These are phyloP conservation scores for Domatiomyces globalis DNA, from an alignment of 2,329 filamentous ascomycete genomes.

Conservation along the genomic window DNA sequence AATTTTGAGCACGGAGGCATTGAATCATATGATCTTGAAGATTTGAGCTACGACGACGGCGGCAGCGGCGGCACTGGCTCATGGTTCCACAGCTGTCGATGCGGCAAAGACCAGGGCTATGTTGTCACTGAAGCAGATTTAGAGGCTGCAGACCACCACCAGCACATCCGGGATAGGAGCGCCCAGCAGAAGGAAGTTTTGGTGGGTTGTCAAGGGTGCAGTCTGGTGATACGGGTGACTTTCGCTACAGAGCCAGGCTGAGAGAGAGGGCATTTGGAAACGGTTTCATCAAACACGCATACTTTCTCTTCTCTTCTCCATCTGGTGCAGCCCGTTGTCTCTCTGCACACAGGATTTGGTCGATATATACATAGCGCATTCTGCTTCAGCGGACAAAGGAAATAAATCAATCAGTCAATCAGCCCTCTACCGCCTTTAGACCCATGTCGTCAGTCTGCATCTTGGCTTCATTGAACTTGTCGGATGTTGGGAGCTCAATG, in stretches of 20 bases:
- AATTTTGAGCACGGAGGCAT: constrained; percentile 32
- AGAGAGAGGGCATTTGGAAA: not conserved
- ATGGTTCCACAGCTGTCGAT: constrained; percentile 44
- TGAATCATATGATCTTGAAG: constrained; percentile 45
- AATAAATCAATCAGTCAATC: no score
- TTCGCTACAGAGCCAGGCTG: constrained; percentile 39
- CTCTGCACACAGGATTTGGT: not conserved
- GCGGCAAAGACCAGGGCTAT: constrained; percentile 44
- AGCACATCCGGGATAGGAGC: constrained; percentile 22
- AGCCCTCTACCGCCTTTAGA: constrained; percentile 25
- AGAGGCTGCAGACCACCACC: constrained; percentile 15
- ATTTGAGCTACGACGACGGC: constrained; percentile 28
- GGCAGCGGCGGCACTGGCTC: no score
- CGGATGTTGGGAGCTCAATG: constrained; percentile 26
- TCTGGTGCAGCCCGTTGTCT: no score
- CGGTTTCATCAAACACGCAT: not conserved
- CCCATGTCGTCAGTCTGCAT: constrained; percentile 23
- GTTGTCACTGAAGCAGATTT: constrained; percentile 41
- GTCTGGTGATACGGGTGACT: constrained; percentile 47
- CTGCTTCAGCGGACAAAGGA: no score
- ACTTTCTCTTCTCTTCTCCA: not conserved
- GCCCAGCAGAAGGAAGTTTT: constrained; percentile 40
- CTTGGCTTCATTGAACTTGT: constrained; percentile 26
- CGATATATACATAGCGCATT: not conserved
- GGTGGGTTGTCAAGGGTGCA: constrained; percentile 48